Percentiles rank a stretch among this genome's conserved stretches.
Evolutionary conservation across 352 stramenopile genomes (phyloP).

Genomic region (Blastocystis sp.): DNA sequence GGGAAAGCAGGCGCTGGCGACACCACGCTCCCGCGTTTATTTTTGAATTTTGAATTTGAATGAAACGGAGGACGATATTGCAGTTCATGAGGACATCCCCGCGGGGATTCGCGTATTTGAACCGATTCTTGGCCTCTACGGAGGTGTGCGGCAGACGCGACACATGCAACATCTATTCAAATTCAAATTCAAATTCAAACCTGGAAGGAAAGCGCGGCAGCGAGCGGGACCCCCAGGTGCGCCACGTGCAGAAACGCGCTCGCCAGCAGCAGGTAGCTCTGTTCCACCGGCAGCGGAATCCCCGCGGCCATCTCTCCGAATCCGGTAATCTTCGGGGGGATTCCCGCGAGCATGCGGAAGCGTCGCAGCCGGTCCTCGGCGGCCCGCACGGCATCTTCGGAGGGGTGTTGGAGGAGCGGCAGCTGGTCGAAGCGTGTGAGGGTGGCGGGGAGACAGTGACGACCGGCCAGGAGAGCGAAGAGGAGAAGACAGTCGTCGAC

Average conservation of each 20-base stretch:
- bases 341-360: background rate
- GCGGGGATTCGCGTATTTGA: background rate
- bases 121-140: slow-evolving; percentile 38
- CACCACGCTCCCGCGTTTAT: background rate
- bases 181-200: background rate
- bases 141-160: slow-evolving; percentile 13
- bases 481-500: slow-evolving; percentile 20
- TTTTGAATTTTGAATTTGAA: background rate
- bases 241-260: slow-evolving; percentile 2
- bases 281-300: background rate
- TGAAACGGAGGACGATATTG: background rate
- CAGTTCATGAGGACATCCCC: slow-evolving; percentile 14
- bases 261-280: slow-evolving; percentile 22
- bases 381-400: background rate
- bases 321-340: background rate
- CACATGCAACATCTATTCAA: slow-evolving; percentile 31
- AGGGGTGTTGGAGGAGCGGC: slow-evolving; percentile 5
- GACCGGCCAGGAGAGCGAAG: background rate
- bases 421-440: background rate
- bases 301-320: background rate
- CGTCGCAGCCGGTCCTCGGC: background rate
- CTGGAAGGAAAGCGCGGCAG: slow-evolving; percentile 26
- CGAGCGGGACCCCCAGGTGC: background rate
- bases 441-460: background rate
- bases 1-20: slow-evolving; percentile 24